Evolutionary conservation across 2,329 filamentous ascomycete species (phyloP).

Genomic region (Penicillium psychrosexuale): DNA sequence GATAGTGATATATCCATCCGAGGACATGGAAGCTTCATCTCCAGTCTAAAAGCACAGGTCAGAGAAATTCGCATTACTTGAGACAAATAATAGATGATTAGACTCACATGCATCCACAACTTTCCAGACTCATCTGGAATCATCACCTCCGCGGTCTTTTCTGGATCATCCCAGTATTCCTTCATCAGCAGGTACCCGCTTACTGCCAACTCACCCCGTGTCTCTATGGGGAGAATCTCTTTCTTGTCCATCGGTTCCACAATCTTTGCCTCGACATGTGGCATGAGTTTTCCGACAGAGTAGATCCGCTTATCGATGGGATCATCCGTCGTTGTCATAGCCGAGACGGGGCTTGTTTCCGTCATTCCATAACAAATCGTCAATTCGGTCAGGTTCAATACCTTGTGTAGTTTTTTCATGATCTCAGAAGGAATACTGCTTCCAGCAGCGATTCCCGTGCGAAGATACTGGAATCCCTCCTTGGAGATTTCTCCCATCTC

Average conservation of each 20-base stretch:
- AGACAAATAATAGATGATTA: too few relatives aligned
- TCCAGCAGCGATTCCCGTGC: slow-evolving; percentile 90
- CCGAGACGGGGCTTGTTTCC: slow-evolving; percentile 68
- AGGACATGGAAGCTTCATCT: slow-evolving; percentile 84
- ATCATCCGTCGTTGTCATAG: slow-evolving; percentile 79
- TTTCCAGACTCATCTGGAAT: slow-evolving; percentile 55
- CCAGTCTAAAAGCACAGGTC: slow-evolving; percentile 59
- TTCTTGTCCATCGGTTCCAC: slow-evolving; percentile 65
- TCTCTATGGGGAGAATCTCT: slow-evolving; percentile 59
- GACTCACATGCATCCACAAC: slow-evolving; percentile 71
- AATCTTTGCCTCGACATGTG: slow-evolving; percentile 76
- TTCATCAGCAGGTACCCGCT: slow-evolving; percentile 87
- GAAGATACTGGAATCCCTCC: slow-evolving; percentile 62
- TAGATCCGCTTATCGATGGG: slow-evolving; percentile 68
- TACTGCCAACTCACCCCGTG: slow-evolving; percentile 76
- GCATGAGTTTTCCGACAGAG: slow-evolving; percentile 76
- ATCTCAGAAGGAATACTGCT: slow-evolving; percentile 78
- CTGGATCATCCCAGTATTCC: slow-evolving; percentile 78
- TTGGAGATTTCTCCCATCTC: slow-evolving; percentile 48
- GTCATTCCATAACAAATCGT: slow-evolving; percentile 98
- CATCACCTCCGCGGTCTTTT: slow-evolving; percentile 66
- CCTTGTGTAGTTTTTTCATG: slow-evolving; percentile 62
- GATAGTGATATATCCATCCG: slow-evolving; percentile 78
- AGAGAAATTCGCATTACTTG: not conserved
- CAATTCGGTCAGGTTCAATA: slow-evolving; percentile 73